Evolutionary conservation across 345 rosid genomes (phyloP).

Genomic region (Dipteronia dyeriana): DNA sequence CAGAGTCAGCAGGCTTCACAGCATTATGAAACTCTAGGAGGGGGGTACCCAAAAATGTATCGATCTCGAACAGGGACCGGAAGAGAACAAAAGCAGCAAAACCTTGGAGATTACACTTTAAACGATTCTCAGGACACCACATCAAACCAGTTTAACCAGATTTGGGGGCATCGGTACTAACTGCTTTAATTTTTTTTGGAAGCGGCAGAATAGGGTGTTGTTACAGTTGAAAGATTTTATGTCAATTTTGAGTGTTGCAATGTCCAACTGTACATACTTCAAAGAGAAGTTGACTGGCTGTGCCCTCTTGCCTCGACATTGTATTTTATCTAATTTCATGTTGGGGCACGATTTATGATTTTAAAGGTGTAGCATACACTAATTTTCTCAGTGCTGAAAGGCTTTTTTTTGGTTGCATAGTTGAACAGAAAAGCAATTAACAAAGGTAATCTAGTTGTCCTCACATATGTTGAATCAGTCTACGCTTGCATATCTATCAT

Average conservation of each 20-base stretch:
- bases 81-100: constrained; percentile 27
- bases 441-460: background rate
- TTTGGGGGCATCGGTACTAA: constrained; percentile 33
- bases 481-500: background rate
- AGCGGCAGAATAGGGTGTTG: constrained; percentile 22
- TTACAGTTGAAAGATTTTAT: constrained; percentile 4
- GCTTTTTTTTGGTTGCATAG: background rate
- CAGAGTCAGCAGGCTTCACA: constrained; percentile 32
- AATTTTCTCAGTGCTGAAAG: background rate
- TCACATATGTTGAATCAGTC: background rate
- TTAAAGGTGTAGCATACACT: background rate
- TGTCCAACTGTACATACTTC: constrained; percentile 33
- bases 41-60: constrained; percentile 15
- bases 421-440: background rate
- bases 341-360: constrained; percentile 19
- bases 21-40: constrained; percentile 27
- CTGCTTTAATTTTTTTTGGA: background rate
- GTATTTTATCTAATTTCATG: constrained; percentile 13
- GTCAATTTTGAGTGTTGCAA: constrained; percentile 21
- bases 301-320: constrained; percentile 24
- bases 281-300: constrained; percentile 8
- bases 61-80: constrained; percentile 23
- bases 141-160: constrained; percentile 18
- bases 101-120: constrained; percentile 15
- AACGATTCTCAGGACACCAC: constrained; percentile 21